Evolutionary conservation across 352 stramenopile genomes (phyloP), one percentile per base, ranked within the genome.

Genomic region (Pythium rhizo-oryzae): DNA sequence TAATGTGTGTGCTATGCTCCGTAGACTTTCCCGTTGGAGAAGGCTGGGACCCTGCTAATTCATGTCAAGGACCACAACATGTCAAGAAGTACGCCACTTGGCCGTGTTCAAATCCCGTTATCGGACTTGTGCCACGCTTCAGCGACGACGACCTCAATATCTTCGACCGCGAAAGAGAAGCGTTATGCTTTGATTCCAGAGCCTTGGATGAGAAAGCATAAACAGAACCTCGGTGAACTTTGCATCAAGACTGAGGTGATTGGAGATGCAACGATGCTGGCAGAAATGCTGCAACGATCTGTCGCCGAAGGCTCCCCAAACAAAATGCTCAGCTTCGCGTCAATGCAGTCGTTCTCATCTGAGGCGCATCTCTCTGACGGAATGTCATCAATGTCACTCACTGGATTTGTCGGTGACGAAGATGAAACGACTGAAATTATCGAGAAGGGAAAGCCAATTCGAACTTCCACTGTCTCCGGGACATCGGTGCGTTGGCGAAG

Each of bases 1-100:
- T 59, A 23, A 62, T n/a, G 5, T 46, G 13, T 23, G 5, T 2
- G 2, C n/a, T 18, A 44, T 6, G 8, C 1, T 57, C 1, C 28
- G 21, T 72, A 92, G 81, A 79, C 78, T 44, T 80, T 87, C 23
- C 65, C 76, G 1, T 63, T 92, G 43, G 52, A 58, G 11, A 74
- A 85, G 18, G 75, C 84, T 5, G 72, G 60, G 4, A 79, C 77
- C 37, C 62, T 92, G 1, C 33, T 92, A 12, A 81, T 92, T 57
- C 84, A 91, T 44, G 81, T 92, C 1, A 92, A 92, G 47, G 84
- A 91, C 49, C 79, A 89, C 69, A 92, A 92, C 74, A 87, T 89
- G 52, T 68, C 89, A 3, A 72, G 80, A 21, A 89, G 80, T 43
- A 92, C 81, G 7, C 84, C 84, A 15, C 72, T 92, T 3, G 84